Conservation (phyloP, 2,329 filamentous ascomycete species). For the Dothidotthia symphoricarpi region DNA sequence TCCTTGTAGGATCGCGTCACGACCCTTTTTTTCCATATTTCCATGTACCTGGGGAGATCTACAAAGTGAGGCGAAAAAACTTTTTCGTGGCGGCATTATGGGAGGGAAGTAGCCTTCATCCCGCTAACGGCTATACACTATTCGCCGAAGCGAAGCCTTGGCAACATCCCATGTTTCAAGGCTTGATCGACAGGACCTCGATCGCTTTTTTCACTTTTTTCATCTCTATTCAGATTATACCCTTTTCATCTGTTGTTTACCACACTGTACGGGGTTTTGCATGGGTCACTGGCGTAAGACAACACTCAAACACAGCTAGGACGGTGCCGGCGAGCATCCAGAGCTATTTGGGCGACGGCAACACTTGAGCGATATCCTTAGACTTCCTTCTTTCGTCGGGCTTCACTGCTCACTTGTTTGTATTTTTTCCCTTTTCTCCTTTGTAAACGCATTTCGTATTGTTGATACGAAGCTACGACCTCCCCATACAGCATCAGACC, state of each 20-base stretch:
- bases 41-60: constrained; percentile 7
- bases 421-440: constrained; percentile 14
- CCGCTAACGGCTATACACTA: not conserved
- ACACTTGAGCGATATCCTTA: constrained; percentile 33
- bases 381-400: constrained; percentile 23
- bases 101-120: constrained; percentile 2
- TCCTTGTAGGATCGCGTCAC: constrained; percentile 6
- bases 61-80: constrained; percentile 9
- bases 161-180: constrained; percentile 11
- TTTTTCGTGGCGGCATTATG: constrained; percentile 6
- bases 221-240: constrained; percentile 24
- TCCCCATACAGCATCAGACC: constrained; percentile 11
- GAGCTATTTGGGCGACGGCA: constrained; percentile 2
- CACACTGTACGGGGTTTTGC: constrained; percentile 11
- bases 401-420: constrained; percentile 23
- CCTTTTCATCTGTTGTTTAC: constrained; percentile 18
- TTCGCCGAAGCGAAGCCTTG: constrained; percentile 5
- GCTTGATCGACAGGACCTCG: constrained; percentile 8
- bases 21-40: constrained; percentile 12
- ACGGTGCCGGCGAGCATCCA: constrained; percentile 20
- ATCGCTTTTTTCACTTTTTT: constrained; percentile 10
- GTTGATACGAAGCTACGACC: constrained; percentile 23
- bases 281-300: constrained; percentile 14
- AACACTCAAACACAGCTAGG: constrained; percentile 6
- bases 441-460: constrained; percentile 7